Evolutionary conservation across 116 monocot species (phyloP).

Genomic region (Phalaenopsis hybrid): DNA sequence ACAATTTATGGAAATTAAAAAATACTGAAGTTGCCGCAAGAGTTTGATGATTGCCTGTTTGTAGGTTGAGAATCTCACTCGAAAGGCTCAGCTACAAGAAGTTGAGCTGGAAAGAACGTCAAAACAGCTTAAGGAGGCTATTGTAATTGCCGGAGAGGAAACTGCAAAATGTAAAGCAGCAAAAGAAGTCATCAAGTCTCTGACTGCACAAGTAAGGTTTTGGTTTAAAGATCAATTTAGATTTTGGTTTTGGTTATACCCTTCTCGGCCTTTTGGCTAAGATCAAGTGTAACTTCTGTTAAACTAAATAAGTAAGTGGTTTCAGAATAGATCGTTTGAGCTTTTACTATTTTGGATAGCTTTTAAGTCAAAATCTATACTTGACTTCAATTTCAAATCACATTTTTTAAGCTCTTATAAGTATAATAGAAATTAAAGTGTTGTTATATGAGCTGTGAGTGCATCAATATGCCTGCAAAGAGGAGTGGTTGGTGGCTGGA

Average conservation of each 20-base stretch:
- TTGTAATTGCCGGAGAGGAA: conserved; percentile 80
- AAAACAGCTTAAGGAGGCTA: conserved; percentile 89
- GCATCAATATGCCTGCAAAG: too few relatives aligned
- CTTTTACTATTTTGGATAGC: too few relatives aligned
- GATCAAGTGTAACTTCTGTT: conserved; percentile 59
- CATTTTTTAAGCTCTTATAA: too few relatives aligned
- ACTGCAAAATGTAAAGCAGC: conserved; percentile 97
- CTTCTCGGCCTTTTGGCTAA: conserved; percentile 98
- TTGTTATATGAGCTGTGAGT: too few relatives aligned
- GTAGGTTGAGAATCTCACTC: conserved; percentile 78
- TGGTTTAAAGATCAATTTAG: neutral
- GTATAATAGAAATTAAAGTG: too few relatives aligned
- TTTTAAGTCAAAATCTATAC: too few relatives aligned
- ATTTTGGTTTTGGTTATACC: conserved; percentile 2
- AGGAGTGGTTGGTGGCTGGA: too few relatives aligned
- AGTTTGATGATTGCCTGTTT: neutral
- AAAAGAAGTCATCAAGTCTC: conserved; percentile 96
- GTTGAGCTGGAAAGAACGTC: conserved; percentile 83
- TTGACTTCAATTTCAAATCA: too few relatives aligned
- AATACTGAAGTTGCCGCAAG: neutral
- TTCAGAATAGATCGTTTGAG: neutral
- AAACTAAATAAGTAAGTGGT: neutral
- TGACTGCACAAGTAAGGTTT: conserved; percentile 75
- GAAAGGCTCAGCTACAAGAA: conserved; percentile 77
- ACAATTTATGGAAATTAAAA: neutral